Evolutionary conservation across 306 rosid species (phyloP).

Genomic region (Urtica urens): DNA sequence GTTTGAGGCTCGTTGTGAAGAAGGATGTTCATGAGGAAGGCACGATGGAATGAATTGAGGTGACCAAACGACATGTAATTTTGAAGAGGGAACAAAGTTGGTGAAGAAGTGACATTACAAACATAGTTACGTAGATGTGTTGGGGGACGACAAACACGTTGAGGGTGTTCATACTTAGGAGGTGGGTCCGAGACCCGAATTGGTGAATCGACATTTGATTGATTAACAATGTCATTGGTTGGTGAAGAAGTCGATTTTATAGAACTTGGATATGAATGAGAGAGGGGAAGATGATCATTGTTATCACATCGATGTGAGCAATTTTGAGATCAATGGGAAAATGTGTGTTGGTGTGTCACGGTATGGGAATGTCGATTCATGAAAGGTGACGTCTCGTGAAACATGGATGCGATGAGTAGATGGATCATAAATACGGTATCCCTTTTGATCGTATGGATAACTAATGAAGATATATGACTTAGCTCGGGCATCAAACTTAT

Average conservation of each 20-base stretch:
- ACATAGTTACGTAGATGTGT: background rate
- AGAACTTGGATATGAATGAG: no score
- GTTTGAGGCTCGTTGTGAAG: background rate
- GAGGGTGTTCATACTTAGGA: background rate
- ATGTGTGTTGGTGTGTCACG: background rate
- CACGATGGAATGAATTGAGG: background rate
- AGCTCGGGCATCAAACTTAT: background rate
- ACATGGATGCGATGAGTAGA: no score
- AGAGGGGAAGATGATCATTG: no score
- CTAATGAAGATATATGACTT: background rate
- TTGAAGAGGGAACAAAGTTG: slow-evolving; percentile 2
- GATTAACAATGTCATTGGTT: no score
- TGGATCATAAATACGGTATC: no score
- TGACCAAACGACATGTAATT: no score
- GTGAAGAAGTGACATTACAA: background rate
- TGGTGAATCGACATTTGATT: no score
- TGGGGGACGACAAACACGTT: background rate
- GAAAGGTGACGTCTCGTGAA: no score
- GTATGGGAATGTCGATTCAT: background rate
- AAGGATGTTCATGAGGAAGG: background rate
- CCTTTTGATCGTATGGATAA: no score
- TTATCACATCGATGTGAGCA: background rate
- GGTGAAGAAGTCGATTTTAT: no score
- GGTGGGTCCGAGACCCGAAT: no score
- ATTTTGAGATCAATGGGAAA: background rate